Base-by-base conservation (phyloP, 257 asterid species). In the Cordia subcordata region DNA sequence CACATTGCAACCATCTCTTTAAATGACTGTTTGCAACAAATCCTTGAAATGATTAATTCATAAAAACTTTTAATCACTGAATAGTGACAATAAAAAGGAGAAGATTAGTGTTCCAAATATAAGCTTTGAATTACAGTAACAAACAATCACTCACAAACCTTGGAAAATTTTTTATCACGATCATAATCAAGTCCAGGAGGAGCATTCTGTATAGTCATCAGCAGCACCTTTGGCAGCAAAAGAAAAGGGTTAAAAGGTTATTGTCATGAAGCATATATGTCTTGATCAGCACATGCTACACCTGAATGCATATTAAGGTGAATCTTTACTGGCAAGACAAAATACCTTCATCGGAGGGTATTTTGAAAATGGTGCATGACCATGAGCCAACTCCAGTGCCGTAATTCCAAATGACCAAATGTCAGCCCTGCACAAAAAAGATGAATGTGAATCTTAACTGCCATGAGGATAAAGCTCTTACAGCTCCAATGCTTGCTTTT, bases 161-260 rank as follows among this genome's bases (percentile, higher is more conserved):
- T 93, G 56, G 99, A 89, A 77, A 93, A 93, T 78, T 81, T 93
- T 75, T 86, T 93, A 77, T 93, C 99, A 50, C 99, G 96, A 68
- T 93, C 99, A 79, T 93, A 86, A 75, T 93, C 99, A 77, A 93
- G 97, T 63, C 99, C 99, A 69, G 99, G 99, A 20, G 99, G 99
- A 45, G 99, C 99, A 78, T 86, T 86, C 69, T 93, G 99, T 74
- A 93, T 86, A 71, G 99, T 93, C 99, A 93, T 89, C 54, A 93
- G 75, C 59, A 93, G 86, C 74, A 93, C 99, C 99, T 93, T 73
- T 42, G 15, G 15, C 69, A 39, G 60, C 65, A 62, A 67, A n/a
- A 20, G 38, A 49, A 55, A 53, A 63, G 62, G 46, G 63, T 52
- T 72, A 49, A 72, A 66, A 66, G 51, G 27, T 55, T 33, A 45